phyloP scores from a whole-genome alignment of 1,284 basidiomycete genomes.

The Naganishia cerealis region DNA sequence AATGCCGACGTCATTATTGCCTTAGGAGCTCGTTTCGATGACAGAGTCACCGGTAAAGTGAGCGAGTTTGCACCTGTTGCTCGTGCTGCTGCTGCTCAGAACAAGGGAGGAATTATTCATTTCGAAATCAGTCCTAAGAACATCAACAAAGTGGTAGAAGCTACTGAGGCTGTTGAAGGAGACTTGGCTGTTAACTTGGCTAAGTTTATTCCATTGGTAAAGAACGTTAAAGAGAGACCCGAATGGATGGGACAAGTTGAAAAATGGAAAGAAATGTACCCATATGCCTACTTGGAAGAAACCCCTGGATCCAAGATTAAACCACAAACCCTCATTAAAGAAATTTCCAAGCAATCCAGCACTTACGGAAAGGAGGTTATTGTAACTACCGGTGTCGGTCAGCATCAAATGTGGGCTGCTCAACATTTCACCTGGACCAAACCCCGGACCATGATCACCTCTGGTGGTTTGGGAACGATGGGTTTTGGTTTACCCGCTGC shows the following conservation, averaged over 20 bases:
- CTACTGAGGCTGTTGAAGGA: constrained; percentile 87
- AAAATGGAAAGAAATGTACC: constrained; percentile 86
- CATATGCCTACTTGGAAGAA: constrained; percentile 88
- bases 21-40: constrained; percentile 92
- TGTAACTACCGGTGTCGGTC: constrained; percentile 90
- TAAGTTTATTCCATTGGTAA: constrained; percentile 87
- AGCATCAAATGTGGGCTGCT: constrained; percentile 99
- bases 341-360: no score
- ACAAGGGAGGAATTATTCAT: constrained; percentile 94
- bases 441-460: constrained; percentile 86
- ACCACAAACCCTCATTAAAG: no score
- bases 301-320: constrained; percentile 80
- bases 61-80: constrained; percentile 89
- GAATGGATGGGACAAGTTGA: no score
- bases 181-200: constrained; percentile 84
- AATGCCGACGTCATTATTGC: constrained; percentile 96
- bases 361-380: no score
- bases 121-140: constrained; percentile 99
- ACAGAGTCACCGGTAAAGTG: constrained; percentile 93
- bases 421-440: constrained; percentile 89
- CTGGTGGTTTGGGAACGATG: constrained; percentile 97
- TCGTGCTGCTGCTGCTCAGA: constrained; percentile 75
- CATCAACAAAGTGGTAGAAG: constrained; percentile 97
- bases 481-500: constrained; percentile 93
- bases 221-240: no score